Evolutionary conservation across 2,329 filamentous ascomycete genomes (phyloP), one percentile per base, ranked within the genome.

Genomic region (Colletotrichum ledebouriae): DNA sequence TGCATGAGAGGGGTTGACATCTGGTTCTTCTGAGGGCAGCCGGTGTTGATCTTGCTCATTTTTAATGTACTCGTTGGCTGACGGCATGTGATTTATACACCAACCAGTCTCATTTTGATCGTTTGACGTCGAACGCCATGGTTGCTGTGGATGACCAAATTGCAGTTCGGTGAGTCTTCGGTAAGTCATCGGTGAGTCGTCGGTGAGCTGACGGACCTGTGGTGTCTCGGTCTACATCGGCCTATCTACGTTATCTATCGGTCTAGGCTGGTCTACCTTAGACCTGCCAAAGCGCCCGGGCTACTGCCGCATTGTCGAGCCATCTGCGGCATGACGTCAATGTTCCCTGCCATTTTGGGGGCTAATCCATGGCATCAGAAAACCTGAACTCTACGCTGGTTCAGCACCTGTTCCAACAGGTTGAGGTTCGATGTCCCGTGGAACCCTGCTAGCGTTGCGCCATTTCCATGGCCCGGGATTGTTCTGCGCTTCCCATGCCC

Each of bases 321-420:
- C 29, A 46, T 39, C 66, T 69, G 66, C 66, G 41, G 61, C 49
- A 60, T 69, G 66, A 69, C 66, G 66, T 68, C 66, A 69, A 50
- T 15, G 4, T 37, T 41, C 59, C 65, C 61, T 65, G 61, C 55
- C 33, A 57, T 44, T n/a, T 2, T 34, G 15, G 17, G 37, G 55
- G 50, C 50, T 49, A 29, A 29, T 22, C 25, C 66, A 65, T 60
- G 66, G 66, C 65, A 59, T 33, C 25, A 39, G n/a, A 59, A 52
- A 50, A 34, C 9, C 22, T 60, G 55, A 55, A 46, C 50, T 57
- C 55, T 53, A 9, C 29, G 11, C 44, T 46, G 34, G 13, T 42
- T 42, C 33, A 39, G 37, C 42, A 42, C 55, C 55, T 56, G 34
- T 56, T 49, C 56, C 61, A 56, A 56, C 49, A 59, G 42, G 17